phyloP scores from a whole-genome alignment of 163 green algal species.

The Chloromonas sp. region DNA sequence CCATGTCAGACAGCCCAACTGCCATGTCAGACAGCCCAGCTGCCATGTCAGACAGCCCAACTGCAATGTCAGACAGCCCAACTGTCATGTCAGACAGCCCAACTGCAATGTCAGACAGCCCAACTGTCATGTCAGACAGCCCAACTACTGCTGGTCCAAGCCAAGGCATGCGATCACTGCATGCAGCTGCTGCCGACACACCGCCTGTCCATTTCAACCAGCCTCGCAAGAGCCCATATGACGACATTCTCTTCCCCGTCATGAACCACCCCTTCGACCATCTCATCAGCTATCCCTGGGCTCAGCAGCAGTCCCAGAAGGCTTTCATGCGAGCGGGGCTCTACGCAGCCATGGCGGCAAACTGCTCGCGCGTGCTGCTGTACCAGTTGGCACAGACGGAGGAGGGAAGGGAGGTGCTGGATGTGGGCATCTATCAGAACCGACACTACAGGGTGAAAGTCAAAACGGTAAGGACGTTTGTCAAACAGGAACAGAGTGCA shows the following conservation, averaged over 20 bases:
- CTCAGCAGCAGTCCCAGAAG: slow-evolving; percentile 11
- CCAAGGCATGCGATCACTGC: too few relatives aligned
- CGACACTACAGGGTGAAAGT: slow-evolving; percentile 32
- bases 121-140: too few relatives aligned
- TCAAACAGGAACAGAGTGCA: not conserved
- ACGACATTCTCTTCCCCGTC: slow-evolving; percentile 37
- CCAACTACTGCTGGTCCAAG: too few relatives aligned
- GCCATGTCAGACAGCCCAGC: too few relatives aligned
- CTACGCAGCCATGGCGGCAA: slow-evolving; percentile 29
- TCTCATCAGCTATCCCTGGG: slow-evolving; percentile 30
- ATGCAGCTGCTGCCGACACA: too few relatives aligned
- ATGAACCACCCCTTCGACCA: slow-evolving; percentile 42
- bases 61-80: too few relatives aligned
- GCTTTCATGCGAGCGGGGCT: slow-evolving; percentile 35
- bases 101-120: too few relatives aligned
- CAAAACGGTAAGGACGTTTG: slow-evolving; percentile 21
- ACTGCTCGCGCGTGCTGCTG: slow-evolving; percentile 32
- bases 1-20: too few relatives aligned
- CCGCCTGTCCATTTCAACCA: not conserved
- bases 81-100: too few relatives aligned
- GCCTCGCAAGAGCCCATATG: slow-evolving; percentile 9
- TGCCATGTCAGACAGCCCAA: too few relatives aligned
- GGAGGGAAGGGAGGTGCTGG: slow-evolving; percentile 13
- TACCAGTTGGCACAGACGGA: slow-evolving; percentile 10
- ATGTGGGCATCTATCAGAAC: slow-evolving; percentile 42